These are phyloP conservation scores for Geotrichum fermentans DNA, from an alignment of 1,139 yeast species.

Conservation along the genomic window DNA sequence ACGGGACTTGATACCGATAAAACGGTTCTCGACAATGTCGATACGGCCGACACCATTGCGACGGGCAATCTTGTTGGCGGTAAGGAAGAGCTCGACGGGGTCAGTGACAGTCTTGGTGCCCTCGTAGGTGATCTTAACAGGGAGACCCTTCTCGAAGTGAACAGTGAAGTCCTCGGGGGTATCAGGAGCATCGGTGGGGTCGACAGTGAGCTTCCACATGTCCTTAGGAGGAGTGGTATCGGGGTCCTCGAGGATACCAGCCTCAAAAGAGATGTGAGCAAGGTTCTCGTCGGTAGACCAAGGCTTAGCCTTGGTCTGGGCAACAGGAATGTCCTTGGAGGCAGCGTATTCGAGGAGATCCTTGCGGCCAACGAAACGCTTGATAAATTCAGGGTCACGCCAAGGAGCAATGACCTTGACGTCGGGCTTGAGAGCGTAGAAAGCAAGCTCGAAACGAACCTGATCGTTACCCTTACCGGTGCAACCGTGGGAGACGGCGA, in stretches of 20 bases:
- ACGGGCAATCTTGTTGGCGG: slow-evolving; percentile 93
- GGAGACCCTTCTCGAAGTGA: slow-evolving; percentile 80
- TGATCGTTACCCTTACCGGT: slow-evolving; percentile 99
- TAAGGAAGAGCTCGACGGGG: slow-evolving; percentile 86
- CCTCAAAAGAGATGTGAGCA: slow-evolving; percentile 98
- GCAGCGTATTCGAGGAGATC: slow-evolving; percentile 92
- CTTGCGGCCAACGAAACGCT: slow-evolving; percentile 96
- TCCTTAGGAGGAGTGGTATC: slow-evolving; percentile 98
- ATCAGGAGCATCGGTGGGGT: slow-evolving; percentile 92
- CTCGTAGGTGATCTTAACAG: slow-evolving; percentile 66
- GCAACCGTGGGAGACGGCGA: slow-evolving; percentile 97
- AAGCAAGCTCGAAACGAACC: slow-evolving; percentile 93
- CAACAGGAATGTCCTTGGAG: slow-evolving; percentile 82
- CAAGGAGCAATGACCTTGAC: slow-evolving; percentile 97
- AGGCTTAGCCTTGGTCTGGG: slow-evolving; percentile 97
- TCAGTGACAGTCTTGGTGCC: slow-evolving; percentile 66
- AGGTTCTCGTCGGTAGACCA: slow-evolving; percentile 99
- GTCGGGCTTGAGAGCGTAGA: slow-evolving; percentile 96
- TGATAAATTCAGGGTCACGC: slow-evolving; percentile 94
- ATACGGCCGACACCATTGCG: slow-evolving; percentile 99
- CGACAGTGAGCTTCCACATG: slow-evolving; percentile 98
- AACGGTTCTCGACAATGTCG: slow-evolving; percentile 97
- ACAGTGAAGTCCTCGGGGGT: slow-evolving; percentile 84
- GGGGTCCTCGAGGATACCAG: slow-evolving; percentile 97
- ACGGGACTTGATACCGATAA: slow-evolving; percentile 96